Percentiles rank a stretch among this genome's conserved stretches.
Evolutionary conservation across 2,329 filamentous ascomycete species (phyloP).

Genomic region (Aspergillus sp.): DNA sequence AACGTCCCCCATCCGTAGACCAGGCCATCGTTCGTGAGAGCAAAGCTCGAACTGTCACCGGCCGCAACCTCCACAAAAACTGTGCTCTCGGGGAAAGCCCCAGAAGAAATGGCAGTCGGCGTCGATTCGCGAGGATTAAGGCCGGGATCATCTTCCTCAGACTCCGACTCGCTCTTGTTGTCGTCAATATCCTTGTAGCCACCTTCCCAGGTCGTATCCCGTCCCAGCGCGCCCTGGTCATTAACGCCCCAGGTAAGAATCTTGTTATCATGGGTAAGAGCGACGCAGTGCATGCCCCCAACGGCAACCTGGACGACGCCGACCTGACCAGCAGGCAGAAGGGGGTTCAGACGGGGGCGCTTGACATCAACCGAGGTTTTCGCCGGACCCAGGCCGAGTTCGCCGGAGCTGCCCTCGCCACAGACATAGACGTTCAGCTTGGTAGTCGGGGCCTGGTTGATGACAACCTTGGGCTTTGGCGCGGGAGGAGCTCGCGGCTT

Average conservation of each 20-base stretch:
- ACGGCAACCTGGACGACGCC: constrained; percentile 66
- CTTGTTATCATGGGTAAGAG: constrained; percentile 68
- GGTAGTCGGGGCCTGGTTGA: constrained; percentile 52
- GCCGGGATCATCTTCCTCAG: constrained; percentile 46
- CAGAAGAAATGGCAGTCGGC: constrained; percentile 41
- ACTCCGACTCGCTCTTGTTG: constrained; percentile 28
- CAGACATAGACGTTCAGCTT: constrained; percentile 67
- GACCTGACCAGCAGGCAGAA: constrained; percentile 47
- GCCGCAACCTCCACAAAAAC: constrained; percentile 50
- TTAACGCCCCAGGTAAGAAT: constrained; percentile 84
- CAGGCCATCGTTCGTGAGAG: constrained; percentile 49
- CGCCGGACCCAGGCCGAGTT: constrained; percentile 65
- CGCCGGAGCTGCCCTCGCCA: constrained; percentile 69
- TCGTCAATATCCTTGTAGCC: constrained; percentile 46
- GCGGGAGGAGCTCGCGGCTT: constrained; percentile 20
- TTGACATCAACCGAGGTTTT: constrained; percentile 62
- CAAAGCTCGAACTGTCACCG: constrained; percentile 52
- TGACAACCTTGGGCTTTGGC: constrained; percentile 33
- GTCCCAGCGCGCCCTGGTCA: constrained; percentile 70
- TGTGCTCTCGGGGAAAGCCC: constrained; percentile 44
- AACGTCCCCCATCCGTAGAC: constrained; percentile 57
- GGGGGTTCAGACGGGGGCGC: constrained; percentile 60
- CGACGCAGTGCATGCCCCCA: constrained; percentile 73
- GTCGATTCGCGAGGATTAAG: constrained; percentile 49
- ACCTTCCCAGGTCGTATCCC: constrained; percentile 61